A percentile compares a stretch with the other conserved stretches of the same genome.
Conservation (phyloP, 1,139 yeast species). For the Lodderomyces theae region DNA sequence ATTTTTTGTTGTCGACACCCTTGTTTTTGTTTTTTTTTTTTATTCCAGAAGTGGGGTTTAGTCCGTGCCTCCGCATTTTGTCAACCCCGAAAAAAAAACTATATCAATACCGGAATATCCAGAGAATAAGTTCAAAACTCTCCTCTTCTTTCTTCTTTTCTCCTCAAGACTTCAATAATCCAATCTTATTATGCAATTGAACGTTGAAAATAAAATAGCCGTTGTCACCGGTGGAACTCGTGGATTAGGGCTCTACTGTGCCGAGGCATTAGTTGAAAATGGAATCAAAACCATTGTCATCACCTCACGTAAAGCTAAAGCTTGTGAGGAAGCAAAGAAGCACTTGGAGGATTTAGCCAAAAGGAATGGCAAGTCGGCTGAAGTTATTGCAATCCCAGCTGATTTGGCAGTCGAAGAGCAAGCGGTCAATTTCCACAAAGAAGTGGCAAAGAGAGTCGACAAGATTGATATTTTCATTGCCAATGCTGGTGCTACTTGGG, state of each 20-base stretch:
- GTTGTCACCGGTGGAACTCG: slow-evolving; percentile 79
- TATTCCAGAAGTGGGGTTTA: slow-evolving; percentile 1
- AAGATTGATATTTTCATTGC: slow-evolving; percentile 66
- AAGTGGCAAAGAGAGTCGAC: slow-evolving; percentile 39
- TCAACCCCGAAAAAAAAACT: not conserved
- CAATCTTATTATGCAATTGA: slow-evolving; percentile 13
- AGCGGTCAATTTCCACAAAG: slow-evolving; percentile 43
- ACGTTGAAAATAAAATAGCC: slow-evolving; percentile 64
- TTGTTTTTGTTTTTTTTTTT: not conserved
- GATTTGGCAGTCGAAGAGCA: slow-evolving; percentile 57
- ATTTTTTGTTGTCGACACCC: no score
- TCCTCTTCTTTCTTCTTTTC: no score
- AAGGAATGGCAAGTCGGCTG: slow-evolving; percentile 39
- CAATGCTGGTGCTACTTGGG: slow-evolving; percentile 85
- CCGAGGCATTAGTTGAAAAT: slow-evolving; percentile 60
- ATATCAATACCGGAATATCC: not conserved
- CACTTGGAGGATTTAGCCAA: slow-evolving; percentile 48
- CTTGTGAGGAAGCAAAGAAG: slow-evolving; percentile 59
- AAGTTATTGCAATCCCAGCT: slow-evolving; percentile 56
- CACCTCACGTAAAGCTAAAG: slow-evolving; percentile 63
- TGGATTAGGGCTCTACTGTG: slow-evolving; percentile 70
- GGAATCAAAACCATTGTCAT: slow-evolving; percentile 66
- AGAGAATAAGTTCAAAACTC: not conserved
- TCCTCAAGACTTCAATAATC: not conserved
- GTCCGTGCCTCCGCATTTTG: not conserved